These are phyloP conservation scores for Trichosporon ovoides DNA, from an alignment of 1,284 basidiomycete species.

Conservation along the genomic window DNA sequence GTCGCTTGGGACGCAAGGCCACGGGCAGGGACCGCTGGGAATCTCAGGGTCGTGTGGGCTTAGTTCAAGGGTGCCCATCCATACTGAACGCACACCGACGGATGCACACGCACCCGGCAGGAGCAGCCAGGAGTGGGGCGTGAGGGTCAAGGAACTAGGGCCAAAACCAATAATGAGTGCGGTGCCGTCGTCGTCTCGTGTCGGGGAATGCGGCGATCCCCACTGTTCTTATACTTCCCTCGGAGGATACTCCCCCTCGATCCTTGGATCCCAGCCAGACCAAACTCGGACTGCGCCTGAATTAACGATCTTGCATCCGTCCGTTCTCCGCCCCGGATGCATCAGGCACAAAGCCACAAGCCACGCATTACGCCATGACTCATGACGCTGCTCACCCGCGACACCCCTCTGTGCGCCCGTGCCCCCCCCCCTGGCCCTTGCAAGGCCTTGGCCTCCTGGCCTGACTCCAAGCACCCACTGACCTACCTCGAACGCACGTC, in stretches of 20 bases:
- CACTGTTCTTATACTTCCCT: slow-evolving; percentile 6
- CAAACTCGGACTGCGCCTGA: background rate
- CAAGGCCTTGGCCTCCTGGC: too few species aligned
- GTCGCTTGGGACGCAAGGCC: background rate
- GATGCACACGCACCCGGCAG: too few species aligned
- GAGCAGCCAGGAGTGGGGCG: background rate
- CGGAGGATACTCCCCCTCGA: slow-evolving; percentile 5
- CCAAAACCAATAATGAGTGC: too few species aligned
- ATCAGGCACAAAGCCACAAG: too few species aligned
- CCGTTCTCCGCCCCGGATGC: too few species aligned
- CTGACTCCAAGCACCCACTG: too few species aligned
- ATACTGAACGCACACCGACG: too few species aligned
- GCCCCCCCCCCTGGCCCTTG: too few species aligned
- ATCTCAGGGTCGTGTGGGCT: background rate
- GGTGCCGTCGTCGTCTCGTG: background rate
- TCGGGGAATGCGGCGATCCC: slow-evolving; percentile 6
- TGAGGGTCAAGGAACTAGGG: background rate
- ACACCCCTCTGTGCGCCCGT: too few species aligned
- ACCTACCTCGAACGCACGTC: too few species aligned
- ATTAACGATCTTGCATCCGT: background rate
- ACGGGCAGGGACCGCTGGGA: background rate
- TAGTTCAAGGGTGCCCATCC: background rate
- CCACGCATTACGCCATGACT: too few species aligned
- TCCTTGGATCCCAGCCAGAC: background rate
- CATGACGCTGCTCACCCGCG: too few species aligned